These are phyloP conservation scores for Acorus calamus DNA, from an alignment of 106 monocot species.

Conservation along the genomic window DNA sequence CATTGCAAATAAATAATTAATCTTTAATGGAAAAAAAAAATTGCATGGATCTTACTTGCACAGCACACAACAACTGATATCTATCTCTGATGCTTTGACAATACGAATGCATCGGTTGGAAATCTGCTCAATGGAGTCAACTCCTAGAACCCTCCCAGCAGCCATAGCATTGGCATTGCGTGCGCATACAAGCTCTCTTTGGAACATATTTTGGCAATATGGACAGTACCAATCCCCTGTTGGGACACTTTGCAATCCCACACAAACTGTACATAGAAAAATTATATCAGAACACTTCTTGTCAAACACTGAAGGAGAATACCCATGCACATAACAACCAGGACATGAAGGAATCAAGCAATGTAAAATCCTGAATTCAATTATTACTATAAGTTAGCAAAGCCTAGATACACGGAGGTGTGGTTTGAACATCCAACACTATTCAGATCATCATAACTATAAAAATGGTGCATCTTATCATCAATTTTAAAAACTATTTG, in stretches of 20 bases:
- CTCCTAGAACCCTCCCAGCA: constrained; percentile 81
- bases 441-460: too few relatives aligned
- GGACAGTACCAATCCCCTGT: constrained; percentile 74
- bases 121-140: constrained; percentile 80
- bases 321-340: too few relatives aligned
- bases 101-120: constrained; percentile 61
- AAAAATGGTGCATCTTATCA: too few relatives aligned
- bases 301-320: too few relatives aligned
- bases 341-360: too few relatives aligned
- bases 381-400: too few relatives aligned
- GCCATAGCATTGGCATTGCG: constrained; percentile 66
- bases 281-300: too few relatives aligned
- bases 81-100: constrained; percentile 40
- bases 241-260: constrained; percentile 46
- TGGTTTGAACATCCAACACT: too few relatives aligned
- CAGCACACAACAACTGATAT: constrained; percentile 61
- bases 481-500: too few relatives aligned
- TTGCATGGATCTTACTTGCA: constrained; percentile 47
- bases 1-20: not conserved
- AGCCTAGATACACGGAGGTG: too few relatives aligned
- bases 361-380: too few relatives aligned
- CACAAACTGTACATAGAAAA: constrained; percentile 36
- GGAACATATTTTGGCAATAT: constrained; percentile 46
- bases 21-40: too few relatives aligned
- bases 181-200: constrained; percentile 17